These are phyloP conservation scores for Daldinia eschscholtzii DNA, from an alignment of 2,329 filamentous ascomycete genomes.

Conservation along the genomic window DNA sequence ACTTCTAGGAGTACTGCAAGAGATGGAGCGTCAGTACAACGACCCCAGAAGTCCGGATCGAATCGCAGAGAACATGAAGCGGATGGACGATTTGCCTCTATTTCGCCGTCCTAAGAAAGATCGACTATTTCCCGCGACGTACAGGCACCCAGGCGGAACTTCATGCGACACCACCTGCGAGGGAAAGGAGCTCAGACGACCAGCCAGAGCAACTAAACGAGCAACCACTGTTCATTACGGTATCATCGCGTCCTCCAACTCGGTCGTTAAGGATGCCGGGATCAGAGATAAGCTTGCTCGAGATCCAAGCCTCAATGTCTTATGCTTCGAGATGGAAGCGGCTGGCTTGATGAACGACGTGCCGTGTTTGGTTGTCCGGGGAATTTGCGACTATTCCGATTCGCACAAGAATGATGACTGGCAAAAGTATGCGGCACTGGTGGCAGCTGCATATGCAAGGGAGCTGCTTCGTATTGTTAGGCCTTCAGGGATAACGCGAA, in stretches of 20 bases:
- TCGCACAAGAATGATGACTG: slow-evolving; percentile 37
- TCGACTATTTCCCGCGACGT: too few relatives aligned
- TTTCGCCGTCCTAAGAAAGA: too few relatives aligned
- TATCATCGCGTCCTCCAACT: not conserved
- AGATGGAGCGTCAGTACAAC: not conserved
- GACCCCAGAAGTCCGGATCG: too few relatives aligned
- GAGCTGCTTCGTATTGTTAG: too few relatives aligned
- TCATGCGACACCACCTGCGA: too few relatives aligned
- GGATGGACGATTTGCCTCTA: too few relatives aligned
- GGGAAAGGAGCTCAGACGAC: too few relatives aligned
- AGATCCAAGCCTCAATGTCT: slow-evolving; percentile 24
- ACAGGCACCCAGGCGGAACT: too few relatives aligned
- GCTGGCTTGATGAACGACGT: slow-evolving; percentile 52
- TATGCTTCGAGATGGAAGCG: slow-evolving; percentile 54
- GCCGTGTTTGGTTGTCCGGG: slow-evolving; percentile 51
- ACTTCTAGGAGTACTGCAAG: not conserved
- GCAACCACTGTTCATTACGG: not conserved
- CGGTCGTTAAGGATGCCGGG: not conserved
- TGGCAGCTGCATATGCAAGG: too few relatives aligned
- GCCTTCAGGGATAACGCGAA: too few relatives aligned
- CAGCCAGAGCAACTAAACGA: not conserved
- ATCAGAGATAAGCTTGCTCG: not conserved
- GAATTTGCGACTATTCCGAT: slow-evolving; percentile 53
- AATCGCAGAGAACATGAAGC: too few relatives aligned
- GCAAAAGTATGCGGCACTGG: not conserved